Conservation (phyloP, 2,329 filamentous ascomycete genomes). For the Plenodomus biglobosus region DNA sequence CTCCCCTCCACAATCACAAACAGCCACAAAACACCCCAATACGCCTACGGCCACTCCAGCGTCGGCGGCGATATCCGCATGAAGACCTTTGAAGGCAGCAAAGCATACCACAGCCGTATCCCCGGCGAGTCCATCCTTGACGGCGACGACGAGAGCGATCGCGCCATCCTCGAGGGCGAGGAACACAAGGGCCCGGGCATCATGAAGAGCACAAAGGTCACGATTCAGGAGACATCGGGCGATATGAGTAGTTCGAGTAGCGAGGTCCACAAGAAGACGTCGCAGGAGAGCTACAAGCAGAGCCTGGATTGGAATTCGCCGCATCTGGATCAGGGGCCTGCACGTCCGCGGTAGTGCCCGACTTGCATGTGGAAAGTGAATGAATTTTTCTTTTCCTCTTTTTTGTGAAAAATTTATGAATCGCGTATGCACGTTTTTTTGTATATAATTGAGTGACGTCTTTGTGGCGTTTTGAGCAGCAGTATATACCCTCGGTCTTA, state of each 20-base stretch:
- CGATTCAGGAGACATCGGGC: conserved; percentile 2
- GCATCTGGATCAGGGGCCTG: background rate
- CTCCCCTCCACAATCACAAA: conserved; percentile 16
- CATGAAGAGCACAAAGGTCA: conserved; percentile 28
- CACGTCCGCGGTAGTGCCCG: background rate
- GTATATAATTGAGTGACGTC: too few relatives aligned
- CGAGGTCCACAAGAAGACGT: background rate
- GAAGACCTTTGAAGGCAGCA: conserved; percentile 18
- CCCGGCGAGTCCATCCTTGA: conserved; percentile 26
- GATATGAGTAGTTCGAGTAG: background rate
- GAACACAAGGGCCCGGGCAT: conserved; percentile 24
- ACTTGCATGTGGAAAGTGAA: too few relatives aligned
- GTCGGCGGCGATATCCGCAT: conserved; percentile 11
- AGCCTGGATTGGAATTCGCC: background rate
- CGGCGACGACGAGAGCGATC: conserved; percentile 30
- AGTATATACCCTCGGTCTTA: too few relatives aligned
- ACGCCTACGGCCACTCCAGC: conserved; percentile 14
- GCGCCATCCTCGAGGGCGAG: conserved; percentile 26
- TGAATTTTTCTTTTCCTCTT: too few relatives aligned
- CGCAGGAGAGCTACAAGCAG: background rate
- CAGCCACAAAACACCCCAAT: conserved; percentile 11
- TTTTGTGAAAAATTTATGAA: too few relatives aligned
- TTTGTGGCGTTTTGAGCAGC: too few relatives aligned
- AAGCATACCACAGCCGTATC: conserved; percentile 23
- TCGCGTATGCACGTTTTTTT: too few relatives aligned